Base-by-base conservation (phyloP, 306 rosid species). In the Cotoneaster glaucophyllus region DNA sequence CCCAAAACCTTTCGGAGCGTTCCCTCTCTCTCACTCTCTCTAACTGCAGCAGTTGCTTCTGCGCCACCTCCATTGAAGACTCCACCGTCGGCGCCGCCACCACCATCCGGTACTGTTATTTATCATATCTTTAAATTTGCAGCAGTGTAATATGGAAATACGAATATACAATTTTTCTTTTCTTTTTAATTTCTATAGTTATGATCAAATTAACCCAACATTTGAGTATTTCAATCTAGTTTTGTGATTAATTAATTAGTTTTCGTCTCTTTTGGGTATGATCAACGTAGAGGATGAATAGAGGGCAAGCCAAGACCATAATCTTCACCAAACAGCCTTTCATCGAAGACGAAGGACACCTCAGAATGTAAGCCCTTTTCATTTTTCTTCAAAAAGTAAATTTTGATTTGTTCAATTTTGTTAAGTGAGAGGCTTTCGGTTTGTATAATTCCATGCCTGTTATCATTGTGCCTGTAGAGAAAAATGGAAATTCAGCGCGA, bases 241-340 rank as follows among this genome's bases (percentile, higher is more conserved):
- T 22, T 22, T 25, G 17, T 59, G 64, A 1, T 25, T 25, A 25
- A 59, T 24, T 25, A 59, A 10, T 4, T 13, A 59, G 12, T 24
- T 59, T 56, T 24, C 4, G 64, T 37, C 66, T 57, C 66, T 10
- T 48, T 28, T 71, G 45, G 64, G 24, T 11, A 32, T 72, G 56
- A 41, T 44, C 50, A 75, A 61, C 64, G 32, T 37, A 24, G 56
- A 57, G 68, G 82, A 87, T 86, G 93, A 77, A 72, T 53, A 80
- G 58, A 73, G 79, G 69, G n/a, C 86, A 73, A 81, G 71, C 70
- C 15, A 86, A 89, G 45, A 86, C 82, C 78, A 14, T 88, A 18
- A 71, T 72, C 68, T 93, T 89, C 82, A 87, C 98, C 8, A 93
- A 93, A 78, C 84, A 90, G 57, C 98, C 95, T 5, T 93, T 85